A percentile compares a stretch with the other conserved stretches of the same genome.
Conservation (phyloP, 2,329 filamentous ascomycete genomes). For the Ascosphaera apis region DNA sequence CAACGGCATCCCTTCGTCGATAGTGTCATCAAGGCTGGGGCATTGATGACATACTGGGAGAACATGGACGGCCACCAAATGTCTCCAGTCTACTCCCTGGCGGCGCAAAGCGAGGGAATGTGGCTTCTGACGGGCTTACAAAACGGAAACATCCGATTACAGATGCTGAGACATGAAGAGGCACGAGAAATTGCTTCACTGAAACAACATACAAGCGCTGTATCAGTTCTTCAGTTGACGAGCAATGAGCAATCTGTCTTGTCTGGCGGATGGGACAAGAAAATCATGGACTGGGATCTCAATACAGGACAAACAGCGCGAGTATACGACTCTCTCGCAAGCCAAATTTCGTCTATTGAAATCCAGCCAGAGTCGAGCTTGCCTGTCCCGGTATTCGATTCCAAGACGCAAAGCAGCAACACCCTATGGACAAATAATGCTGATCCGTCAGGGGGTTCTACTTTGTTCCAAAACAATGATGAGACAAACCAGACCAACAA, state of each 20-base stretch:
- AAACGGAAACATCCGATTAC: constrained; percentile 76
- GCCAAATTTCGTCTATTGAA: constrained; percentile 77
- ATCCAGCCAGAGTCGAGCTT: constrained; percentile 53
- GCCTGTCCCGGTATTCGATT: constrained; percentile 35
- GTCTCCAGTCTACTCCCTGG: constrained; percentile 88
- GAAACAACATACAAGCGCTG: constrained; percentile 68
- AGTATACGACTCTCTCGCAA: constrained; percentile 50
- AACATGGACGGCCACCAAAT: constrained; percentile 58
- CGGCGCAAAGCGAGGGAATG: constrained; percentile 67
- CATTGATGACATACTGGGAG: constrained; percentile 93
- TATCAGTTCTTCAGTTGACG: constrained; percentile 62
- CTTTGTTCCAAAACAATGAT: constrained; percentile 9
- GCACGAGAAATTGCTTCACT: constrained; percentile 69
- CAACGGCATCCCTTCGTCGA: constrained; percentile 95
- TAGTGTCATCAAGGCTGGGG: constrained; percentile 84
- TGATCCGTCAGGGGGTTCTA: constrained; percentile 29
- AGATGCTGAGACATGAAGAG: constrained; percentile 83
- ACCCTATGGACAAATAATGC: constrained; percentile 57
- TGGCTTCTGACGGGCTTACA: constrained; percentile 85
- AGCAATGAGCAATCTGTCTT: constrained; percentile 70
- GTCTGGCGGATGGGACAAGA: constrained; percentile 93
- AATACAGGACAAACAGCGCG: constrained; percentile 60
- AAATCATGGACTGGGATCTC: constrained; percentile 80
- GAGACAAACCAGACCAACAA: constrained; percentile 6
- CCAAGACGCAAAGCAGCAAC: constrained; percentile 25